Evolutionary conservation across 192 early-diverging fungal genomes (phyloP).

Genomic region (Piromyces sp.): DNA sequence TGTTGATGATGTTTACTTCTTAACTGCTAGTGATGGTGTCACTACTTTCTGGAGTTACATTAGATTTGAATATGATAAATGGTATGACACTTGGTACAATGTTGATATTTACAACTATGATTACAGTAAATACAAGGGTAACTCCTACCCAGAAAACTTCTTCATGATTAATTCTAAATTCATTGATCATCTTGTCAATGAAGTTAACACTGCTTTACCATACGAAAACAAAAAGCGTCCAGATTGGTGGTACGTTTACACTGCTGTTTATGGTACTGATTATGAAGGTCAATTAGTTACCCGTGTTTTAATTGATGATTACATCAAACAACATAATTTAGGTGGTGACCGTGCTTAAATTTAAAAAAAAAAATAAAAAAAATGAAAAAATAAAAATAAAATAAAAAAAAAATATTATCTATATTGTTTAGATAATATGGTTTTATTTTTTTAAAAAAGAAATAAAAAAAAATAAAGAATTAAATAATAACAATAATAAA

Average conservation of each 20-base stretch:
- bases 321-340: too few relatives aligned
- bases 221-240: background rate
- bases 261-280: background rate
- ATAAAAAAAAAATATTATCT: too few relatives aligned
- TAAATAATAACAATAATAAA: too few relatives aligned
- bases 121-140: background rate
- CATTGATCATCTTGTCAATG: background rate
- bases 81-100: background rate
- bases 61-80: background rate
- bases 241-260: background rate
- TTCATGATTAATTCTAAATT: background rate
- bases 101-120: background rate
- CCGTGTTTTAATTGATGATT: too few relatives aligned
- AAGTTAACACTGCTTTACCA: background rate
- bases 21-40: background rate
- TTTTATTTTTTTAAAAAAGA: too few relatives aligned
- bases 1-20: background rate
- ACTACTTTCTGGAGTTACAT: background rate
- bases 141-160: background rate
- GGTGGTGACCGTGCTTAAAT: too few relatives aligned
- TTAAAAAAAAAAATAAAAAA: too few relatives aligned
- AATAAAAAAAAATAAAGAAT: too few relatives aligned
- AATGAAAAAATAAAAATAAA: too few relatives aligned
- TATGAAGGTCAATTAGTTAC: background rate
- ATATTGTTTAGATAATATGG: too few relatives aligned